These are phyloP conservation scores for Microsporum ferrugineum DNA, from an alignment of 2,329 filamentous ascomycete genomes.

Conservation along the genomic window DNA sequence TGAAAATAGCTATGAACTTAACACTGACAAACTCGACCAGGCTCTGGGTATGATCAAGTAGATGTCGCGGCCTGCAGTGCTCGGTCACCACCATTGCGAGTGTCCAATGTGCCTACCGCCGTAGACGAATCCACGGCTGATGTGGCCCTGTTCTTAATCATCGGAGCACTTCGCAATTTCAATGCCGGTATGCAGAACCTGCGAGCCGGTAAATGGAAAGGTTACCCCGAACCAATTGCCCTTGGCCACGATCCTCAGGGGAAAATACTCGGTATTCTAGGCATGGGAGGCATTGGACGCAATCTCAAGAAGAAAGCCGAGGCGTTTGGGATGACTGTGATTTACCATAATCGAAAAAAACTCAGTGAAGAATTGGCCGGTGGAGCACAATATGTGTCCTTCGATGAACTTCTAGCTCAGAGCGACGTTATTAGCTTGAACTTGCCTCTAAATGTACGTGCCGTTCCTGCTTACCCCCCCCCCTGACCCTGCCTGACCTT, in stretches of 20 bases:
- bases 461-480: neutral
- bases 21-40: slow-evolving; percentile 19
- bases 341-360: slow-evolving; percentile 61
- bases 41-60: slow-evolving; percentile 77
- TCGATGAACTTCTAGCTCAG: slow-evolving; percentile 57
- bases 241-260: slow-evolving; percentile 67
- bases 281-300: slow-evolving; percentile 76
- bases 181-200: slow-evolving; percentile 54
- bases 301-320: slow-evolving; percentile 64
- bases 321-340: slow-evolving; percentile 63
- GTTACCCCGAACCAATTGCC: slow-evolving; percentile 39
- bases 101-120: slow-evolving; percentile 72
- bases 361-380: slow-evolving; percentile 43
- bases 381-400: slow-evolving; percentile 43
- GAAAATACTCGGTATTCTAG: slow-evolving; percentile 67
- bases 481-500: neutral
- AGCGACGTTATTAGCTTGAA: slow-evolving; percentile 74
- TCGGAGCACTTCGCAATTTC: slow-evolving; percentile 67
- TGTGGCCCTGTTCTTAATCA: slow-evolving; percentile 64
- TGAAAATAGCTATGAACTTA: neutral
- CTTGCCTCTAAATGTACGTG: slow-evolving; percentile 64
- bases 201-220: slow-evolving; percentile 57
- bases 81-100: slow-evolving; percentile 47
- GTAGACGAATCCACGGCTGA: slow-evolving; percentile 79
- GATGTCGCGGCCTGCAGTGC: slow-evolving; percentile 60